Evolutionary conservation across 164 flowering plant species (phyloP).

Genomic region (Liriodendron chinense): DNA sequence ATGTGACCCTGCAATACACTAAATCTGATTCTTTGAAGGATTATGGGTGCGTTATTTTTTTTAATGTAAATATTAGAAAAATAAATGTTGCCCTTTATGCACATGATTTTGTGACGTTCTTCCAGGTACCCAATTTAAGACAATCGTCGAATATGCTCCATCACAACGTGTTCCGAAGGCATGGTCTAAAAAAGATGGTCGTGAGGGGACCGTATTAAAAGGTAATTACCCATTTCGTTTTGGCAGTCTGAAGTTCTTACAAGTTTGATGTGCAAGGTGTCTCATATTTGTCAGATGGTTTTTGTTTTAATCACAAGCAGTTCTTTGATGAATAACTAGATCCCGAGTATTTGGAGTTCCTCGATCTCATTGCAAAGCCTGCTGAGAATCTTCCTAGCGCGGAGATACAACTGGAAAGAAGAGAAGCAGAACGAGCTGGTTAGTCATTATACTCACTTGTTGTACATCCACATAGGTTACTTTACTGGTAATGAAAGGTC

Average conservation of each 20-base stretch:
- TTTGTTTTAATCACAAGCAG: constrained; percentile 19
- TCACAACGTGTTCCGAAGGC: constrained; percentile 81
- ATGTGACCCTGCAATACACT: background rate
- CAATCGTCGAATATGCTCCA: constrained; percentile 87
- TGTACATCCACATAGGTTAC: background rate
- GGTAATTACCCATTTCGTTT: constrained; percentile 34
- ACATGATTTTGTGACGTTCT: background rate
- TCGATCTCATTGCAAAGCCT: constrained; percentile 79
- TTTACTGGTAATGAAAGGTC: background rate
- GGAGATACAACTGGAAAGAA: constrained; percentile 84
- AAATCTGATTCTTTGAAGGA: no score
- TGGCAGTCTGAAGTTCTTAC: background rate
- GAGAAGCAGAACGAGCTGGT: constrained; percentile 89
- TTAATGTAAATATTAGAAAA: no score
- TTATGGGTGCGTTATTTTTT: background rate
- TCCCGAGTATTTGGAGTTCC: constrained; percentile 86
- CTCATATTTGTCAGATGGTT: background rate
- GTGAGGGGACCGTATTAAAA: constrained; percentile 81
- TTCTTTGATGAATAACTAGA: constrained; percentile 50
- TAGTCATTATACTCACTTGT: constrained; percentile 19
- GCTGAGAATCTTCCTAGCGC: constrained; percentile 96
- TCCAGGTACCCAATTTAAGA: constrained; percentile 69
- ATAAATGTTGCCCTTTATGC: background rate
- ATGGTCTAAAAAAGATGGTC: constrained; percentile 76
- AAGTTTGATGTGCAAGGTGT: background rate